These are phyloP conservation scores for Filosporella fistucella DNA, from an alignment of 495 filamentous ascomycete species.

Conservation along the genomic window DNA sequence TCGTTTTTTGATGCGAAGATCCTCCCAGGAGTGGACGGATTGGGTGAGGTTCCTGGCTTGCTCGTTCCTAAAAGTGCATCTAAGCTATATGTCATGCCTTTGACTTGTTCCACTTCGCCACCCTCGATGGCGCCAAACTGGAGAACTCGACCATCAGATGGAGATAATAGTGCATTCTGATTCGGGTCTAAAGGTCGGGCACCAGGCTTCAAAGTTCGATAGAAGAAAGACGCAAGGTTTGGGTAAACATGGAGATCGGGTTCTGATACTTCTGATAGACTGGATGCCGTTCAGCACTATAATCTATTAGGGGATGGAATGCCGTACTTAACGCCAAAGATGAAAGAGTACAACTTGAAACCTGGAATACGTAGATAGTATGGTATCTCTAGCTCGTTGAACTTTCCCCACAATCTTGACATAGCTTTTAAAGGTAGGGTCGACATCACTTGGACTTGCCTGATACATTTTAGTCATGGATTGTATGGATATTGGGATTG, in stretches of 20 bases:
- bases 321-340: slow-evolving; percentile 84
- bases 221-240: slow-evolving; percentile 96
- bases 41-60: slow-evolving; percentile 29
- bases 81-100: slow-evolving; percentile 95
- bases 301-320: not conserved
- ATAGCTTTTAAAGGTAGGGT: slow-evolving; percentile 92
- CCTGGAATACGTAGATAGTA: slow-evolving; percentile 87
- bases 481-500: not conserved
- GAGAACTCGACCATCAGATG: slow-evolving; percentile 83
- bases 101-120: slow-evolving; percentile 97
- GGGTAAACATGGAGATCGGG: slow-evolving; percentile 83
- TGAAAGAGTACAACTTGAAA: slow-evolving; percentile 88
- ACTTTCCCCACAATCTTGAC: slow-evolving; percentile 87
- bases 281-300: slow-evolving; percentile 21
- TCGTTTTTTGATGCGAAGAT: slow-evolving; percentile 13
- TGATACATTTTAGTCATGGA: slow-evolving; percentile 25
- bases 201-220: slow-evolving; percentile 86
- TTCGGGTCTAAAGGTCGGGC: slow-evolving; percentile 82
- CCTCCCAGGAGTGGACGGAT: slow-evolving; percentile 9
- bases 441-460: slow-evolving; percentile 95
- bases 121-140: slow-evolving; percentile 90
- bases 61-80: slow-evolving; percentile 81
- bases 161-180: slow-evolving; percentile 72
- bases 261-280: slow-evolving; percentile 80
- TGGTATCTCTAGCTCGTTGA: slow-evolving; percentile 90